Conservation (phyloP, 352 stramenopile species). For the Globisporangium irregulare region DNA sequence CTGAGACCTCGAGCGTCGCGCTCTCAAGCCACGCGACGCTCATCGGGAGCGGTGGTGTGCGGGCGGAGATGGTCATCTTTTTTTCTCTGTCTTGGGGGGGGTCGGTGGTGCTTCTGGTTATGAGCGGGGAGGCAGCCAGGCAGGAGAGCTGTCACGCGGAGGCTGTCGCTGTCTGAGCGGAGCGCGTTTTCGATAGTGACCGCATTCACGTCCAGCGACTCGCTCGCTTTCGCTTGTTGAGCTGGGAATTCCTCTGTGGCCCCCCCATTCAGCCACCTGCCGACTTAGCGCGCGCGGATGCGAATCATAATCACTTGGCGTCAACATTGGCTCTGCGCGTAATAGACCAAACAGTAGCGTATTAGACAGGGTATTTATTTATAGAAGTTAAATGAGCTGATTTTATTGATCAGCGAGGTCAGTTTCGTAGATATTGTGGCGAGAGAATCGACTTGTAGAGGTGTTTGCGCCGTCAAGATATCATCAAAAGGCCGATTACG, state of each 20-base stretch:
- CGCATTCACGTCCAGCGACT: neutral
- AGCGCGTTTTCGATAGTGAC: slow-evolving; percentile 3
- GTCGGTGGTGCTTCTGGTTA: neutral
- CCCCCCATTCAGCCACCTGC: neutral
- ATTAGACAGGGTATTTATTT: neutral
- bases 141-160: neutral
- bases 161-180: neutral
- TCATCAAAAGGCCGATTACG: neutral
- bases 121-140: neutral
- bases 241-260: slow-evolving; percentile 1
- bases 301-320: slow-evolving; percentile 2
- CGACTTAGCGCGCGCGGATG: neutral
- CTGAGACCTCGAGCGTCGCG: slow-evolving; percentile 8
- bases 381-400: neutral
- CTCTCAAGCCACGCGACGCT: slow-evolving; percentile 12
- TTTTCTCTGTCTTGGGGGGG: neutral
- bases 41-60: neutral
- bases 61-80: neutral
- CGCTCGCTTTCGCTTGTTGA: neutral
- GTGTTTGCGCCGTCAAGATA: neutral
- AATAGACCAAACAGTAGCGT: neutral
- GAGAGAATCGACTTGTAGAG: neutral
- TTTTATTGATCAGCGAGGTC: neutral
- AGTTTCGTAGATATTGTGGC: neutral
- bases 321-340: neutral